Conservation (phyloP, 148 eudicot genomes). For the Rhododendron mucronatum region DNA sequence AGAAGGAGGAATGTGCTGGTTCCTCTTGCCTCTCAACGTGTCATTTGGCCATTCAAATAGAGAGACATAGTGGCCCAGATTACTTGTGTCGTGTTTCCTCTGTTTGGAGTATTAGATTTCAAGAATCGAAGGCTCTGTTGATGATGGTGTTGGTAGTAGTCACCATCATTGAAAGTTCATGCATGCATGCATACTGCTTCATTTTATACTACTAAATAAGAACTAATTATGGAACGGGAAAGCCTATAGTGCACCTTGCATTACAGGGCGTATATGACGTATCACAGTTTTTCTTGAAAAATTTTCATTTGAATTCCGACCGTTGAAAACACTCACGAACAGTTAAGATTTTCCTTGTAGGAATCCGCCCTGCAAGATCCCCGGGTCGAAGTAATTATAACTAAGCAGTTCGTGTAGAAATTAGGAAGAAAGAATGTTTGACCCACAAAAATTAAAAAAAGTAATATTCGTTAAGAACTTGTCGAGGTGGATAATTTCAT, state of each 20-base stretch:
- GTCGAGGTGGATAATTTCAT: not conserved
- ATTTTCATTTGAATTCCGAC: too few relatives aligned
- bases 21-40: constrained; percentile 18
- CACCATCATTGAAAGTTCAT: constrained; percentile 11
- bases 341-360: rapidly evolving
- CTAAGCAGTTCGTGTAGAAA: not conserved
- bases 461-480: not conserved
- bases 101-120: not conserved
- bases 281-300: too few relatives aligned
- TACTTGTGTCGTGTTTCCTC: constrained; percentile 15
- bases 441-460: not conserved
- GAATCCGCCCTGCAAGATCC: too few relatives aligned
- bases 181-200: not conserved
- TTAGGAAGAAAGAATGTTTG: not conserved
- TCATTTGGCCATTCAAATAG: constrained; percentile 7
- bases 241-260: too few relatives aligned
- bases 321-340: too few relatives aligned
- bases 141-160: constrained; percentile 2
- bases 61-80: constrained; percentile 14
- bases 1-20: constrained; percentile 9
- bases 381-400: too few relatives aligned
- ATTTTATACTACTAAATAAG: too few relatives aligned
- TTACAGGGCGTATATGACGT: too few relatives aligned
- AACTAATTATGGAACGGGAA: too few relatives aligned
- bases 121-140: not conserved